Evolutionary conservation across 2,329 filamentous ascomycete genomes (phyloP).

Genomic region (Exophiala mesophila): DNA sequence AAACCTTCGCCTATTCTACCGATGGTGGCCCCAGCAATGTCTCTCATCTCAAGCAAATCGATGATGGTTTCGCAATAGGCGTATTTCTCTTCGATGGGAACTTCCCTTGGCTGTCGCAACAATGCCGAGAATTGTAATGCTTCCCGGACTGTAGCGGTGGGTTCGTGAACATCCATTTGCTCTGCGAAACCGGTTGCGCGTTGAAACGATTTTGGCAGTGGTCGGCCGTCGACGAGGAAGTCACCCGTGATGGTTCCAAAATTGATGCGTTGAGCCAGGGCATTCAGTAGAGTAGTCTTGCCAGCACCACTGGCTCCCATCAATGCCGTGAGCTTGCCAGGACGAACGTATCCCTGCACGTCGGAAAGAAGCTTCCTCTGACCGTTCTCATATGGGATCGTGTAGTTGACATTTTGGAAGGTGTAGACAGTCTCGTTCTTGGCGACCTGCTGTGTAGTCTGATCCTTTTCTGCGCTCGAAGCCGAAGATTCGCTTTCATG

Average conservation of each 20-base stretch:
- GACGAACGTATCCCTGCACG: conserved; percentile 68
- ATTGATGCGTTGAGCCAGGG: conserved; percentile 40
- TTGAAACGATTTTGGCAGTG: conserved; percentile 47
- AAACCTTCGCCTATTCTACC: conserved; percentile 56
- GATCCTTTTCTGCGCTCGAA: conserved; percentile 28
- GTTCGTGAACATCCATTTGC: conserved; percentile 64
- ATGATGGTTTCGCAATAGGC: conserved; percentile 65
- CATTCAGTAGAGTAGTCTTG: conserved; percentile 47
- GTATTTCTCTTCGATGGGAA: conserved; percentile 58
- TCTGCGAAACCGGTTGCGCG: conserved; percentile 53
- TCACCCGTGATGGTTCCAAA: conserved; percentile 41
- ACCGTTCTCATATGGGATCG: conserved; percentile 44
- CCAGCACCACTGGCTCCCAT: conserved; percentile 58
- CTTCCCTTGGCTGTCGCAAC: conserved; percentile 56
- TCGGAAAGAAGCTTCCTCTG: conserved; percentile 51
- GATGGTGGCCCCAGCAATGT: conserved; percentile 61
- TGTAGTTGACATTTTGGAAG: conserved; percentile 80
- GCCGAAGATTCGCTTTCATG: conserved; percentile 27
- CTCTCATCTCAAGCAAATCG: conserved; percentile 63
- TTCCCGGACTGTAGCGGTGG: conserved; percentile 62
- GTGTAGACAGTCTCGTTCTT: conserved; percentile 70
- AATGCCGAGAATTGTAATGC: conserved; percentile 62
- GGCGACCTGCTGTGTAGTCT: conserved; percentile 46
- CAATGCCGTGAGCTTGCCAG: conserved; percentile 70
- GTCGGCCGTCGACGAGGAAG: conserved; percentile 43